phyloP scores from a whole-genome alignment of 2,329 filamentous ascomycete species.

The Scleromitrula shiraiana region DNA sequence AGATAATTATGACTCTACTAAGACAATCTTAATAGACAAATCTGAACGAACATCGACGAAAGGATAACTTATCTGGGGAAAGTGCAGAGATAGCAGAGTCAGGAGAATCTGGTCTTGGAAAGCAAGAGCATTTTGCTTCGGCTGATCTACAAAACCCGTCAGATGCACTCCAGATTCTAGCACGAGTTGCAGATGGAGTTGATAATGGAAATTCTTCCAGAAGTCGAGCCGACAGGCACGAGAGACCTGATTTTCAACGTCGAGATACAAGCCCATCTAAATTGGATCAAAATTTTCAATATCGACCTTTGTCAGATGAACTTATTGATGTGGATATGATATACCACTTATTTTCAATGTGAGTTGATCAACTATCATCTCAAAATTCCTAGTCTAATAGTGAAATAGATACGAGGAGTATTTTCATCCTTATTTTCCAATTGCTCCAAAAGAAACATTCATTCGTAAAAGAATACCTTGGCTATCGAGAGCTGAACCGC shows the following conservation, averaged over 20 bases:
- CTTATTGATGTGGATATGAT: conserved; percentile 23
- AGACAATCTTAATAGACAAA: no score
- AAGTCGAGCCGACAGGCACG: conserved; percentile 13
- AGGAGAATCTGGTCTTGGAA: conserved; percentile 9
- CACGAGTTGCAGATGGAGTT: conserved; percentile 26
- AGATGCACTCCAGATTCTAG: conserved; percentile 28
- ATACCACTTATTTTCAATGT: conserved; percentile 24
- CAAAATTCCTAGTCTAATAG: background rate
- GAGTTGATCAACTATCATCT: background rate
- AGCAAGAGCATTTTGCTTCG: conserved; percentile 26
- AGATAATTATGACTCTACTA: no score
- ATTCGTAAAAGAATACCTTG: conserved; percentile 46
- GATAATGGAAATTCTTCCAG: conserved; percentile 25
- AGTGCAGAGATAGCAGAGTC: conserved; percentile 17
- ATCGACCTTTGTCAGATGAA: conserved; percentile 24
- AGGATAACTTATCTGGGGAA: conserved; percentile 14
- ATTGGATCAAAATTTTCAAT: conserved; percentile 21
- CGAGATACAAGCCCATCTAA: conserved; percentile 13
- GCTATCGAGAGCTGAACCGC: conserved; percentile 49
- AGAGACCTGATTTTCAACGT: conserved; percentile 6
- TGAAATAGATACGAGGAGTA: conserved; percentile 22
- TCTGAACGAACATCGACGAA: no score
- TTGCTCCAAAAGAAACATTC: conserved; percentile 46
- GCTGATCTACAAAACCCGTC: conserved; percentile 29
- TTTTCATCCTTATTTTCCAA: conserved; percentile 63